Conservation (phyloP, 495 filamentous ascomycete genomes). For the Penicillium turbatum region DNA sequence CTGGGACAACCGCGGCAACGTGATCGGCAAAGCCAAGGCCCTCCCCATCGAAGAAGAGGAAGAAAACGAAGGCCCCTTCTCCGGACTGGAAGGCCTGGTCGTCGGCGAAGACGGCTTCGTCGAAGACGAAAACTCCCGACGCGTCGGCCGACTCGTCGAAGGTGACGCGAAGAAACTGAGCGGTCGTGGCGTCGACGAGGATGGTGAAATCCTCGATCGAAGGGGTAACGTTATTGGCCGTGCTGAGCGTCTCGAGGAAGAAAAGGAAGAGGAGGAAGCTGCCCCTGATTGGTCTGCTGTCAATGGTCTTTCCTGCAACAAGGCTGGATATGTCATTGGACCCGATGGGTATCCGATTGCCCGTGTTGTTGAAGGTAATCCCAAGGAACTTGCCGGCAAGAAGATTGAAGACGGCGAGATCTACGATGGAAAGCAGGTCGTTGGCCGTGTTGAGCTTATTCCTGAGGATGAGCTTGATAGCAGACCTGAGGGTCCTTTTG, state of each 20-base stretch:
- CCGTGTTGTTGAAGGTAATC: slow-evolving; percentile 62
- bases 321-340: slow-evolving; percentile 71
- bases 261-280: slow-evolving; percentile 11
- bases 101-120: slow-evolving; percentile 57
- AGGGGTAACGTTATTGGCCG: slow-evolving; percentile 58
- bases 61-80: slow-evolving; percentile 57
- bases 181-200: slow-evolving; percentile 58
- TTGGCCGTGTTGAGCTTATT: slow-evolving; percentile 71
- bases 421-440: slow-evolving; percentile 66
- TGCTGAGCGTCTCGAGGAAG: slow-evolving; percentile 52
- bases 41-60: slow-evolving; percentile 53
- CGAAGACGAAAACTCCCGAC: slow-evolving; percentile 56
- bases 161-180: slow-evolving; percentile 62
- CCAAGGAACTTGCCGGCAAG: slow-evolving; percentile 64
- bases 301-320: slow-evolving; percentile 68
- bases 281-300: slow-evolving; percentile 58
- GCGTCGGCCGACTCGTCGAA: slow-evolving; percentile 55
- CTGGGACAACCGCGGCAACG: slow-evolving; percentile 55
- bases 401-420: slow-evolving; percentile 69
- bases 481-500: slow-evolving; percentile 69
- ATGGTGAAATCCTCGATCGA: slow-evolving; percentile 61
- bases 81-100: slow-evolving; percentile 59
- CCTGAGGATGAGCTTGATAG: slow-evolving; percentile 66
- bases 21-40: slow-evolving; percentile 56
- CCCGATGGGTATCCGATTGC: slow-evolving; percentile 67